Percentiles rank a stretch among this genome's conserved stretches.
Evolutionary conservation across 768 basidiomycete genomes (phyloP).

Genomic region (Lepiota venenata): DNA sequence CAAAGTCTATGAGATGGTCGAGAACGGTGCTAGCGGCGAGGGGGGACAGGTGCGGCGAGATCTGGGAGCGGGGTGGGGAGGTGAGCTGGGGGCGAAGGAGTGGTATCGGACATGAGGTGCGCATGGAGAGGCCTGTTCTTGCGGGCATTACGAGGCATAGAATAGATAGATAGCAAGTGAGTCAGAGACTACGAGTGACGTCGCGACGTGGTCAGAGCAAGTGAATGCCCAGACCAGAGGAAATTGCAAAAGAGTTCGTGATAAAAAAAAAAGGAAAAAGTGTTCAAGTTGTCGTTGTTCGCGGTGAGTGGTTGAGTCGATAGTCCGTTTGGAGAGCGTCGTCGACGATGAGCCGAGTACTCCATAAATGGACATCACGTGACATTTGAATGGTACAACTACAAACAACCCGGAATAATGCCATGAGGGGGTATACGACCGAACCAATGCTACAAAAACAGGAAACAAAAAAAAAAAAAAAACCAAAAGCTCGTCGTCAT

Average conservation of each 20-base stretch:
- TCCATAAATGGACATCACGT: slow-evolving; percentile 9
- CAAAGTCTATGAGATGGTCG: slow-evolving; percentile 20
- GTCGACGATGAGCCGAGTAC: not conserved
- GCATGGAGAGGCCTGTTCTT: slow-evolving; percentile 5
- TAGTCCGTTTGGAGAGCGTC: not conserved
- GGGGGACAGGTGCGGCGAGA: not conserved
- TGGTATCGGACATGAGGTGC: slow-evolving; percentile 2
- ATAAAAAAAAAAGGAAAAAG: no score
- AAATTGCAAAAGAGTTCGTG: slow-evolving; percentile 1
- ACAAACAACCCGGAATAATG: slow-evolving; percentile 9
- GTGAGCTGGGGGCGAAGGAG: slow-evolving; percentile 21
- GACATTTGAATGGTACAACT: not conserved
- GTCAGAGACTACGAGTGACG: not conserved
- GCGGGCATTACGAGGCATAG: slow-evolving; percentile 14
- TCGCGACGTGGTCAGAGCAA: slow-evolving; percentile 12
- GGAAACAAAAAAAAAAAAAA: not conserved
- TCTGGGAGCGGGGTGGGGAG: slow-evolving; percentile 27
- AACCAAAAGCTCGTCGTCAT: no score
- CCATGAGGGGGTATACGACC: slow-evolving; percentile 2
- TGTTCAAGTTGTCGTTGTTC: not conserved
- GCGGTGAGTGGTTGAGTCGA: no score
- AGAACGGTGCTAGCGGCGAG: slow-evolving; percentile 7
- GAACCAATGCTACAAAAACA: not conserved
- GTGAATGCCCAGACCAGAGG: slow-evolving; percentile 18
- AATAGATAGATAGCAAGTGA: slow-evolving; percentile 3